phyloP scores from a whole-genome alignment of 2,329 filamentous ascomycete species.

The Cryphonectria radicalis region DNA sequence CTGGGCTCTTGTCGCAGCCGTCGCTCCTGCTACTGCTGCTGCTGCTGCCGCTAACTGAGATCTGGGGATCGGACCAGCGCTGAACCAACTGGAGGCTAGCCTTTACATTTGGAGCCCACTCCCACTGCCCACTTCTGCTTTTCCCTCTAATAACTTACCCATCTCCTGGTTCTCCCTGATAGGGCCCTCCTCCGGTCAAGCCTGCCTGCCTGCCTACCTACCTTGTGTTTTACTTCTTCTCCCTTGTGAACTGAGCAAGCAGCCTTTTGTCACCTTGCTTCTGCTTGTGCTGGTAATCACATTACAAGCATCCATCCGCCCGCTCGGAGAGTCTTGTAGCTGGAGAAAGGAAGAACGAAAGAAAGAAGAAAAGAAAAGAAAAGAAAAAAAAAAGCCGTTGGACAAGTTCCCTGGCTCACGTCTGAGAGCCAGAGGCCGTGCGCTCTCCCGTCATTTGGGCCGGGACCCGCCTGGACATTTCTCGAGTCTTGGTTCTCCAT shows the following conservation, averaged over 20 bases:
- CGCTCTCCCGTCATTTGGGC: constrained; percentile 8
- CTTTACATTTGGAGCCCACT: background rate
- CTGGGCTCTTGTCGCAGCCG: background rate
- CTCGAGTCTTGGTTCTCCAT: background rate
- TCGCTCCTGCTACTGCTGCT: background rate
- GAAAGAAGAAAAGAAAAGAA: too few relatives aligned
- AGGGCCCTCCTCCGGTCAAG: constrained; percentile 6
- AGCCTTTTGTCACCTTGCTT: background rate
- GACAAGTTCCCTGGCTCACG: background rate
- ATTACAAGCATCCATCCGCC: background rate
- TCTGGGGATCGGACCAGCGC: constrained; percentile 8
- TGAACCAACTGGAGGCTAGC: constrained; percentile 10
- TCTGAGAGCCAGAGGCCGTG: constrained; percentile 5
- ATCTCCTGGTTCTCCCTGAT: background rate
- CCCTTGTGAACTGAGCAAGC: background rate
- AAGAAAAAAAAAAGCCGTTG: background rate
- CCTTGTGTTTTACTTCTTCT: background rate
- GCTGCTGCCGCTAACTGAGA: constrained; percentile 1
- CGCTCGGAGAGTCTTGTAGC: background rate
- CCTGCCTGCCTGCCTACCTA: too few relatives aligned
- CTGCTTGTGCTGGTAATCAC: background rate
- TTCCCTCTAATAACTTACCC: background rate
- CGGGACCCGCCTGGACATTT: constrained; percentile 9
- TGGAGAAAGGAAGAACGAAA: too few relatives aligned
- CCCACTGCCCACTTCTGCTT: background rate